phyloP scores from a whole-genome alignment of 805 yeast genomes.

The Candida qinlingensis region DNA sequence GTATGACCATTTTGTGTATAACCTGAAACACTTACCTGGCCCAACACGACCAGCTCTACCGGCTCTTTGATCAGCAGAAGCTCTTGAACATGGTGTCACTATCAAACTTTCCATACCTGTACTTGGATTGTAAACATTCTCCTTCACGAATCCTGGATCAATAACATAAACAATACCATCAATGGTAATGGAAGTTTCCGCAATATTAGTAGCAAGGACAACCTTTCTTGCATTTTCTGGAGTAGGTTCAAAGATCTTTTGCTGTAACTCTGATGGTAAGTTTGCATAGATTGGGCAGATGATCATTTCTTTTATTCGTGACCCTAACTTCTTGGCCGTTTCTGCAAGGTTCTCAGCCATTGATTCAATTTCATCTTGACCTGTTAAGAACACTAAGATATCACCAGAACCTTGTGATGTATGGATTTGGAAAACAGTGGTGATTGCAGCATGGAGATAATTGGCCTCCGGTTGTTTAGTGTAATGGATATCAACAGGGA shows the following conservation, averaged over 20 bases:
- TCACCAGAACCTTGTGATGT: constrained; percentile 70
- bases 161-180: constrained; percentile 94
- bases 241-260: constrained; percentile 79
- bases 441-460: constrained; percentile 82
- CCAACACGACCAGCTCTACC: constrained; percentile 99
- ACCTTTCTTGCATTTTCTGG: constrained; percentile 77
- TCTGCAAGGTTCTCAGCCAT: constrained; percentile 67
- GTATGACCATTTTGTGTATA: constrained; percentile 81
- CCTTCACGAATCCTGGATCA: constrained; percentile 93
- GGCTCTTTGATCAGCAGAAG: constrained; percentile 94
- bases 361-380: constrained; percentile 92
- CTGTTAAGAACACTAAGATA: constrained; percentile 85
- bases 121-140: constrained; percentile 80
- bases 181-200: constrained; percentile 93
- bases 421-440: constrained; percentile 86
- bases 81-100: constrained; percentile 86
- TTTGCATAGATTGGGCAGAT: constrained; percentile 90
- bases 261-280: constrained; percentile 79
- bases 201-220: constrained; percentile 92
- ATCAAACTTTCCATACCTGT: constrained; percentile 85
- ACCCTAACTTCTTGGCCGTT: constrained; percentile 58
- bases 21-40: constrained; percentile 90
- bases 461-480: constrained; percentile 87
- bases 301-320: constrained; percentile 46
- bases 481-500: constrained; percentile 82